Evolutionary conservation across 768 basidiomycete species (phyloP), one percentile per base, ranked within the genome.

Genomic region (Tylopilus felleus): DNA sequence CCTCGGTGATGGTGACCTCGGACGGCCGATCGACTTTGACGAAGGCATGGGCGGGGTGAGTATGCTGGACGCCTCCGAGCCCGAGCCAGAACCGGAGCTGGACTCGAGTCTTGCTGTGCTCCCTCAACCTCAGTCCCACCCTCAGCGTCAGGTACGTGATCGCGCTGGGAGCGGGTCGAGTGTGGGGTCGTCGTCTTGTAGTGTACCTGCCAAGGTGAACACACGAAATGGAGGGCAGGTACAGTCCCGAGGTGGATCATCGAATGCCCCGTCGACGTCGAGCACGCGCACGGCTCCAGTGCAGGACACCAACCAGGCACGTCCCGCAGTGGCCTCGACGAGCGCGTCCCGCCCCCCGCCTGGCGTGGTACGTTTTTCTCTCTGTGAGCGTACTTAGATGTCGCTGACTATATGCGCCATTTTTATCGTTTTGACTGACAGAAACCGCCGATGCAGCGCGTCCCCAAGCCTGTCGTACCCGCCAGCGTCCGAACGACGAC

Each of bases 261-360:
- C 38, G 0, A 41, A 16, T 21, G 17, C 17, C 2, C 10, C 25
- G 9, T 49, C 61, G 16, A n/a, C 17, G 14, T 52, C 60, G 27
- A 49, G 50, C 8, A 14, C 31, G 9, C 28, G 29, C 9, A 7
- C 44, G 40, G 50, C 46, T 6, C 4, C 45, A 22, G 43, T 16
- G 4, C 55, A 45, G 10, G 51, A 51, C 5, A 1, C 36, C 39
- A 56, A 40, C 42, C 56, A 13, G 1, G 9, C 12, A 7, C 44
- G 43, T 4, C 43, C 48, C 13, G 6, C 6, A 13, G 17, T 23
- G 12, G 1, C 73, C 22, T 73, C 79, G 2, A 68, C 74, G 53
- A 80, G 80, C n/a, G n/a, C n/a, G 2, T 83, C 79, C 59, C 73
- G 79, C 60, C 77, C 77, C 51, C 77, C 78, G 0, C 66, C 75